phyloP scores from a whole-genome alignment of 2,329 filamentous ascomycete genomes.

The Diaporthe australafricana region DNA sequence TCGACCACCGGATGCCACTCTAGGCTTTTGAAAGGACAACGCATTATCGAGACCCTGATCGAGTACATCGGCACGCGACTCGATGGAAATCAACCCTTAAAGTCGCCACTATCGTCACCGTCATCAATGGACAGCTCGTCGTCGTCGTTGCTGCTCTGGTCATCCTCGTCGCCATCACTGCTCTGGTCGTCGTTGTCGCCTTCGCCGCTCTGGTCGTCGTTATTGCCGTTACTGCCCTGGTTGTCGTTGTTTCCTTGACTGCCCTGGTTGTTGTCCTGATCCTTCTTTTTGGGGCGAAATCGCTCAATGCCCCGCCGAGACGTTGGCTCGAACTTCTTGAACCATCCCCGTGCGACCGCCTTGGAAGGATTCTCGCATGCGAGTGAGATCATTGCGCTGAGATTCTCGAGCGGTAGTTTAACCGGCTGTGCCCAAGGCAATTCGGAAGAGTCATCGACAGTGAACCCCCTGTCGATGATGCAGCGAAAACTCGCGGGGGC shows the following conservation, averaged over 20 bases:
- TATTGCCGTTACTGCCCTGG: background rate
- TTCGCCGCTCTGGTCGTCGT: background rate
- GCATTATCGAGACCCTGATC: background rate
- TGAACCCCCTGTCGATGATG: constrained; percentile 35
- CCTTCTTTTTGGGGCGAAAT: background rate
- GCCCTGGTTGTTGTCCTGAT: background rate
- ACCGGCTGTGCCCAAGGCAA: background rate
- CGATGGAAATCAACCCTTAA: background rate
- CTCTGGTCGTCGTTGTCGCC: background rate
- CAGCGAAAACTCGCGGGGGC: constrained; percentile 45
- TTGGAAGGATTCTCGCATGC: constrained; percentile 39
- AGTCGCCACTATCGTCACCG: background rate
- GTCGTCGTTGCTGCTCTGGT: no score
- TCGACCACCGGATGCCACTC: background rate
- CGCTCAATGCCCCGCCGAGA: constrained; percentile 5
- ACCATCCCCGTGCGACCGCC: constrained; percentile 39
- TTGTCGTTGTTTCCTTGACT: background rate
- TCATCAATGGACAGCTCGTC: background rate
- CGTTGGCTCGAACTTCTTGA: constrained; percentile 32
- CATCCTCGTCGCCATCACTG: no score
- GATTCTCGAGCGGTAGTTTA: constrained; percentile 8
- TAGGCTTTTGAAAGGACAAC: background rate
- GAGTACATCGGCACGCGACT: no score
- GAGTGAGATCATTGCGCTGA: constrained; percentile 42
- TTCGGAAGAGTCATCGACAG: background rate